phyloP scores from a whole-genome alignment of 345 rosid genomes.

The Luvunga scandens region DNA sequence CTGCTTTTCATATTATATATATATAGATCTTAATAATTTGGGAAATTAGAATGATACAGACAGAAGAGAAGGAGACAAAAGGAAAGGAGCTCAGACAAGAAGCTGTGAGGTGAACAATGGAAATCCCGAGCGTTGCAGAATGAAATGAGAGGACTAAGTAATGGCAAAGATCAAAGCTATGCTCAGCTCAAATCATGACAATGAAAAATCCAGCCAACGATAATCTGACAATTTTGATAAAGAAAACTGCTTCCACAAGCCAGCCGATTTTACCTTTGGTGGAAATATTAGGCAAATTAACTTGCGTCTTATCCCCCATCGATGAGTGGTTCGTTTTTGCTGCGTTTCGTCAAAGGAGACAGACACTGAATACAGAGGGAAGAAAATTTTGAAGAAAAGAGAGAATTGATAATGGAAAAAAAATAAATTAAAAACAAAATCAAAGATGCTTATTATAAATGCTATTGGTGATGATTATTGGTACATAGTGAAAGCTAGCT shows the following conservation, averaged over 20 bases:
- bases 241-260: neutral
- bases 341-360: no score
- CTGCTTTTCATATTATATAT: neutral
- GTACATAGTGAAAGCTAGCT: no score
- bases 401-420: neutral
- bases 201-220: slow-evolving; percentile 2
- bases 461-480: no score
- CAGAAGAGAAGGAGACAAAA: no score
- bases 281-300: neutral
- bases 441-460: neutral
- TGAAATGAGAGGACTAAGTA: slow-evolving; percentile 3
- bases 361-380: no score
- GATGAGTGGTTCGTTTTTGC: no score
- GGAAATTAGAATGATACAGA: no score
- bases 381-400: neutral
- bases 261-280: neutral
- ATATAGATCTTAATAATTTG: neutral
- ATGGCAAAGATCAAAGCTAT: slow-evolving; percentile 17
- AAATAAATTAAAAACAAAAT: neutral
- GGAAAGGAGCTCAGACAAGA: slow-evolving; percentile 19
- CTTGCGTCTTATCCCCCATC: neutral
- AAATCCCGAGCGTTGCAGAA: slow-evolving; percentile 23
- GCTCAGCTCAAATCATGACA: slow-evolving; percentile 32
- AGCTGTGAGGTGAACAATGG: slow-evolving; percentile 30
- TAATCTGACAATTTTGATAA: neutral